Evolutionary conservation across 2,329 filamentous ascomycete species (phyloP).

Genomic region (Alternaria consortialis): DNA sequence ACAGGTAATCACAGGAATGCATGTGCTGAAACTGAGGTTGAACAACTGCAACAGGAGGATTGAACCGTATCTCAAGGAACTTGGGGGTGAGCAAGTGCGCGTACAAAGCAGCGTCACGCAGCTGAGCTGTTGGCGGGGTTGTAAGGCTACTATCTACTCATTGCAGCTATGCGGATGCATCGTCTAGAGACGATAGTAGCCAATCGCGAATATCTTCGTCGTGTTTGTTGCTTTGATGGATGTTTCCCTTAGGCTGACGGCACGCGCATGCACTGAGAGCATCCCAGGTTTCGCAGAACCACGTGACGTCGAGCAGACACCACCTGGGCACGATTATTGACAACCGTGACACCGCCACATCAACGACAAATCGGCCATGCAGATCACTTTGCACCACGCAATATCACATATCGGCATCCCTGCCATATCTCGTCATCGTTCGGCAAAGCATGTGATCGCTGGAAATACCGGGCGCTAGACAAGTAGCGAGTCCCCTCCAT

Average conservation of each 20-base stretch:
- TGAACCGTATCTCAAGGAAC: too few species aligned
- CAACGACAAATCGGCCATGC: not conserved
- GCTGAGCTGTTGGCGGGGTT: not conserved
- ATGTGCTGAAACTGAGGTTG: too few species aligned
- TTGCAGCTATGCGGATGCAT: not conserved
- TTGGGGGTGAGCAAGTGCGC: not conserved
- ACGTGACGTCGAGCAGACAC: not conserved
- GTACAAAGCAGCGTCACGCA: not conserved
- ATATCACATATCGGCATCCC: not conserved
- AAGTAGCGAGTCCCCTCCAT: not conserved
- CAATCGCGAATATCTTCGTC: not conserved
- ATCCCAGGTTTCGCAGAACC: not conserved
- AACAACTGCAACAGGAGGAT: too few species aligned
- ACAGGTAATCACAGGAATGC: not conserved
- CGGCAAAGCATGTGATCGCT: not conserved
- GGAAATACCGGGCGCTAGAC: not conserved
- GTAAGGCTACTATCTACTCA: not conserved
- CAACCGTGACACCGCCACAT: not conserved
- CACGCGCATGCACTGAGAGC: not conserved
- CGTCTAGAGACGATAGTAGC: not conserved
- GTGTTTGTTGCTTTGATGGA: not conserved
- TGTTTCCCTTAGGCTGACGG: not conserved
- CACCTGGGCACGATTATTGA: not conserved
- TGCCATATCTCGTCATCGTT: not conserved
- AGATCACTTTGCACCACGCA: not conserved